Evolutionary conservation across 2,329 filamentous ascomycete genomes (phyloP).

Genomic region (Cercospora sp.): DNA sequence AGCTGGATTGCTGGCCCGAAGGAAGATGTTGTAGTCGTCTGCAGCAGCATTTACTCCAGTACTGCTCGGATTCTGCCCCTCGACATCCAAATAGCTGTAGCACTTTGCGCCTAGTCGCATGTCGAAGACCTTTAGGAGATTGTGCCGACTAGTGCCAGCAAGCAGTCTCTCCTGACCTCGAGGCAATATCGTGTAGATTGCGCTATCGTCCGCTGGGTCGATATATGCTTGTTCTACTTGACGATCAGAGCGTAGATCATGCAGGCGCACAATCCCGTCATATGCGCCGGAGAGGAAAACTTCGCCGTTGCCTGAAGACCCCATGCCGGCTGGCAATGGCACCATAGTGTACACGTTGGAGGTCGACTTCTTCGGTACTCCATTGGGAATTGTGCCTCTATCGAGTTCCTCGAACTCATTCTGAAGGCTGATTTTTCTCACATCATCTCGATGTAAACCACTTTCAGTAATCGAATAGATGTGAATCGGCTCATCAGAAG

Average conservation of each 20-base stretch:
- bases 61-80: background rate
- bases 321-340: conserved; percentile 41
- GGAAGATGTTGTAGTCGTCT: conserved; percentile 49
- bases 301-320: conserved; percentile 42
- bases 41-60: background rate
- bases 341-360: conserved; percentile 51
- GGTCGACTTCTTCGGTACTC: conserved; percentile 36
- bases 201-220: conserved; percentile 59
- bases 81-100: conserved; percentile 37
- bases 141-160: conserved; percentile 58
- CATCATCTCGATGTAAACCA: conserved; percentile 43
- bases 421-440: conserved; percentile 45
- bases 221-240: conserved; percentile 51
- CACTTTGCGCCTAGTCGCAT: conserved; percentile 51
- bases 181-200: conserved; percentile 60
- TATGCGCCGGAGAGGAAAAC: conserved; percentile 63
- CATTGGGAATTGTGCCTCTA: conserved; percentile 9
- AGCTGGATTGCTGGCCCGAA: conserved; percentile 41
- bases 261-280: conserved; percentile 59
- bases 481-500: conserved; percentile 47
- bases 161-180: conserved; percentile 60
- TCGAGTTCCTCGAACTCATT: conserved; percentile 29
- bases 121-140: conserved; percentile 63
- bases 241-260: conserved; percentile 59
- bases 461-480: conserved; percentile 54